phyloP scores from a whole-genome alignment of 345 rosid species.

The Lepidium didymum region DNA sequence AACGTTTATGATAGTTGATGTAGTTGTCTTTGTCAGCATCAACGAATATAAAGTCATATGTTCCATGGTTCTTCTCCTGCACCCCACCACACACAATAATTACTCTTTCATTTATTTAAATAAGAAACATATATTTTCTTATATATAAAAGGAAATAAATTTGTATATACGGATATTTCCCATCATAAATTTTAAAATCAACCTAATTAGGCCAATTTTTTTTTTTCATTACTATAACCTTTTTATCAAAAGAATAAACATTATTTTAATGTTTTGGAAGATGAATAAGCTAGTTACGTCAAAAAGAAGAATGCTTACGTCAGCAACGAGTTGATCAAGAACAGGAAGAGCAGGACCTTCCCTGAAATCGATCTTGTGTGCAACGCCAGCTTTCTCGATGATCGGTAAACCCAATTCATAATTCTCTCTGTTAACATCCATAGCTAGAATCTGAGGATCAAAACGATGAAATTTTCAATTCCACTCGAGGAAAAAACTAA shows the following conservation, averaged over 20 bases:
- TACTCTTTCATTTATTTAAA: background rate
- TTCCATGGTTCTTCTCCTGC: constrained; percentile 72
- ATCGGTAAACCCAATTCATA: constrained; percentile 89
- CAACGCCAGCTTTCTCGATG: constrained; percentile 87
- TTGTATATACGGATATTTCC: background rate
- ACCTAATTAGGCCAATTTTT: background rate
- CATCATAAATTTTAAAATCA: background rate
- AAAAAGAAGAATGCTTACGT: constrained; percentile 46
- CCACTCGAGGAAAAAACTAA: background rate
- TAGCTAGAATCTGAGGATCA: constrained; percentile 68
- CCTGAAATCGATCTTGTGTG: constrained; percentile 86
- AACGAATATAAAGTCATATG: constrained; percentile 84
- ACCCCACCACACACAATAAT: constrained; percentile 12
- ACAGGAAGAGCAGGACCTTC: constrained; percentile 98
- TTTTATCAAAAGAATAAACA: background rate
- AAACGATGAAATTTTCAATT: background rate
- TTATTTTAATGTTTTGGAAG: background rate
- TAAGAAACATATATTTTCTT: background rate
- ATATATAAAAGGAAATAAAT: background rate
- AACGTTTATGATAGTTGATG: constrained; percentile 76
- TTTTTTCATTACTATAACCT: no score
- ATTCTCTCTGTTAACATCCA: constrained; percentile 89
- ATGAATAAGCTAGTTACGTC: background rate
- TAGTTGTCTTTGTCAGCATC: constrained; percentile 99
- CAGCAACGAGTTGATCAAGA: constrained; percentile 72